Percentiles rank a stretch among this genome's conserved stretches.
phyloP scores from a whole-genome alignment of 352 stramenopile genomes.

The Globisporangium parvum region DNA sequence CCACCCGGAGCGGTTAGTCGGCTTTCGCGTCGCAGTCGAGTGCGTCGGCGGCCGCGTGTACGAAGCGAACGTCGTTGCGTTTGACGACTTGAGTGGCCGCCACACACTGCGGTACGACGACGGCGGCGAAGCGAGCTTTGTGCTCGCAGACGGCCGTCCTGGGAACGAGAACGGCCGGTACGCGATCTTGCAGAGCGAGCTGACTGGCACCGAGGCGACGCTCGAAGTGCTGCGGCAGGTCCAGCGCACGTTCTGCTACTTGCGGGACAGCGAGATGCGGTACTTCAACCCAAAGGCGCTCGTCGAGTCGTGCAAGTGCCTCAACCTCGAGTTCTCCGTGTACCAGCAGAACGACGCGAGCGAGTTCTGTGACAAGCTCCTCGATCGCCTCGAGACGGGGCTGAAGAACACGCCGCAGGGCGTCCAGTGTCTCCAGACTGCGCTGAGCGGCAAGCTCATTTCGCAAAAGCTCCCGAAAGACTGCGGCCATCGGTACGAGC shows the following conservation, averaged over 20 bases:
- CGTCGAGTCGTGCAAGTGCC: conserved; percentile 84
- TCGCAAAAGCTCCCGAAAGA: conserved; percentile 89
- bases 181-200: conserved; percentile 72
- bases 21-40: conserved; percentile 88
- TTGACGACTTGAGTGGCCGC: conserved; percentile 66
- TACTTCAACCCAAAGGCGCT: conserved; percentile 87
- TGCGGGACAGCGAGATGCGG: conserved; percentile 80
- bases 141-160: conserved; percentile 89
- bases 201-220: conserved; percentile 73
- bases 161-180: conserved; percentile 96
- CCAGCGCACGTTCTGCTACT: conserved; percentile 87
- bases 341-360: conserved; percentile 99
- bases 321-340: conserved; percentile 92
- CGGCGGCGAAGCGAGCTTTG: conserved; percentile 79
- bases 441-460: conserved; percentile 77
- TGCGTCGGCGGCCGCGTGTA: conserved; percentile 92
- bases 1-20: conserved; percentile 55
- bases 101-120: conserved; percentile 88
- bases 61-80: conserved; percentile 89
- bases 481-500: conserved; percentile 91
- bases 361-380: conserved; percentile 98
- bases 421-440: conserved; percentile 64
- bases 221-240: conserved; percentile 88
- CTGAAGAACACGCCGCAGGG: conserved; percentile 89
- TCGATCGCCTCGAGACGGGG: conserved; percentile 96